A percentile compares a stretch with the other conserved stretches of the same genome.
phyloP scores from a whole-genome alignment of 345 rosid genomes.

The Salix purpurea region DNA sequence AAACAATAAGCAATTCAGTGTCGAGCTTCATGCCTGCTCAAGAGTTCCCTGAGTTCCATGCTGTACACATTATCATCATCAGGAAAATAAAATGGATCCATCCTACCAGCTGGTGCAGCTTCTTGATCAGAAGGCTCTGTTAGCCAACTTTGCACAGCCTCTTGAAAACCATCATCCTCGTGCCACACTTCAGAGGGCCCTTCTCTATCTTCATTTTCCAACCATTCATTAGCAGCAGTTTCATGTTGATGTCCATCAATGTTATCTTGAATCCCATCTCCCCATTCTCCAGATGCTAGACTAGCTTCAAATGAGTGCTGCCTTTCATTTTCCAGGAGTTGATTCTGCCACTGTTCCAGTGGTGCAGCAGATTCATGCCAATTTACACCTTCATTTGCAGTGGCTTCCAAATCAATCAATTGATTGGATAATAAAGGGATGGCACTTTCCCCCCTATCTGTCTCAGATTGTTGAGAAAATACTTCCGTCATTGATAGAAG shows the following conservation, averaged over 20 bases:
- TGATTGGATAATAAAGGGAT: conserved; percentile 16
- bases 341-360: conserved; percentile 36
- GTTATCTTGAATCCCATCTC: conserved; percentile 36
- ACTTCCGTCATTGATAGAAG: conserved; percentile 1
- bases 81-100: conserved; percentile 44
- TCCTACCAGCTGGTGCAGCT: conserved; percentile 40
- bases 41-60: conserved; percentile 75
- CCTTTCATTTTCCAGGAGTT: conserved; percentile 38
- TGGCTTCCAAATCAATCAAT: conserved; percentile 28
- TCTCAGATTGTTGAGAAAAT: conserved; percentile 21
- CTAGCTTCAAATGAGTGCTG: conserved; percentile 35
- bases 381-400: conserved; percentile 26
- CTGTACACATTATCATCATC: conserved; percentile 63
- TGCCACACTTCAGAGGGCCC: conserved; percentile 39
- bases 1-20: background rate
- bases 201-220: conserved; percentile 42
- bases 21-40: conserved; percentile 55
- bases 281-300: conserved; percentile 39
- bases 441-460: conserved; percentile 24
- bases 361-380: conserved; percentile 27
- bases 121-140: conserved; percentile 49
- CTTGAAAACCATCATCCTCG: conserved; percentile 43
- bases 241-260: conserved; percentile 32
- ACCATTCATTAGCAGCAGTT: conserved; percentile 37
- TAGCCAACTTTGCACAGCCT: conserved; percentile 54